A percentile compares a stretch with the other conserved stretches of the same genome.
Conservation (phyloP, 495 filamentous ascomycete species). For the Annulohypoxylon maeteangense region DNA sequence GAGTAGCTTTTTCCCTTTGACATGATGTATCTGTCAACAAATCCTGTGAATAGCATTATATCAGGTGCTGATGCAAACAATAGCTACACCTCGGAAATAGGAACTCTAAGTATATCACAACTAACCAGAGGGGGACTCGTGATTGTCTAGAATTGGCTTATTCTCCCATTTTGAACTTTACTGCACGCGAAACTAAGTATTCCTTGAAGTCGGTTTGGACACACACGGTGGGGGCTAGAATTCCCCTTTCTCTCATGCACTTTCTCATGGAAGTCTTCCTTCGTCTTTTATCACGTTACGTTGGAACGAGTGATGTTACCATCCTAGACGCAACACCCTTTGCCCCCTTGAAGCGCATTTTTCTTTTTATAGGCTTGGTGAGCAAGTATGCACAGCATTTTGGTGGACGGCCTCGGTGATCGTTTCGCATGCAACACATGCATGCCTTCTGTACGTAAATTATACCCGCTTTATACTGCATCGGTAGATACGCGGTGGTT, state of each 20-base stretch:
- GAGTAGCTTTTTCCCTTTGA: constrained; percentile 21
- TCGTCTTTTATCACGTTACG: background rate
- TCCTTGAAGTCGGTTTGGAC: constrained; percentile 5
- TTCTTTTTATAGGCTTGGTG: constrained; percentile 16
- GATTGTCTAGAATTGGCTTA: background rate
- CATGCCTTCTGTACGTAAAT: constrained; percentile 35
- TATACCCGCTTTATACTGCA: constrained; percentile 39
- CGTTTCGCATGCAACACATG: constrained; percentile 18
- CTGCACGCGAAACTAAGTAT: background rate
- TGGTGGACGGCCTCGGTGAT: constrained; percentile 26
- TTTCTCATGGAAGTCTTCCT: background rate
- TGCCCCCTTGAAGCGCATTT: constrained; percentile 1
- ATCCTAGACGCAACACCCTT: background rate
- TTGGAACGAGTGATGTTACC: background rate
- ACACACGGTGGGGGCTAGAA: constrained; percentile 1
- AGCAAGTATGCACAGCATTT: constrained; percentile 7
- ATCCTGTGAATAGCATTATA: background rate
- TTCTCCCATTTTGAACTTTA: background rate
- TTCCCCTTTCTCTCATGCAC: background rate
- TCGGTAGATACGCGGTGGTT: constrained; percentile 25
- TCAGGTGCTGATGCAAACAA: constrained; percentile 2
- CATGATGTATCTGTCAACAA: background rate
- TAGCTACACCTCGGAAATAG: constrained; percentile 62
- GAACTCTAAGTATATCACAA: constrained; percentile 40
- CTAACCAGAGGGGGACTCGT: background rate